Evolutionary conservation across 2,329 filamentous ascomycete genomes (phyloP), one percentile per base, ranked within the genome.

Genomic region (Arthrobotrys sphaeroides): DNA sequence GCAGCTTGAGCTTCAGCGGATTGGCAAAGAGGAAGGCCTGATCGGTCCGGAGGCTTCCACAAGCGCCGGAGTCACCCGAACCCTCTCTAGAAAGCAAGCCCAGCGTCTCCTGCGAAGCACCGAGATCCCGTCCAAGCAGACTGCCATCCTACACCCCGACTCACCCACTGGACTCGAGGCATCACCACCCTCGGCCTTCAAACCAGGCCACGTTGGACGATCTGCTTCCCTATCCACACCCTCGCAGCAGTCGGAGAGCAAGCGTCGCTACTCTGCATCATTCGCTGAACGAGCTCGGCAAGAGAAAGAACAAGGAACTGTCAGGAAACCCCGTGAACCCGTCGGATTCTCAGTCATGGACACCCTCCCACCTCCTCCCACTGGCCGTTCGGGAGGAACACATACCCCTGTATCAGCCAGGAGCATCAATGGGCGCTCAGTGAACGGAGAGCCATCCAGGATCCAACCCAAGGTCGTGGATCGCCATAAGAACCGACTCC

Each of bases 1-100:
- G 78, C 94, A 99, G 84, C 88, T 92, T 80, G 95, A 92, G 80
- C 87, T 98, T 80, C 91, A 91, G 82, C 93, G 91, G 83, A 94
- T 97, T 82, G 97, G 91, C 82, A 98, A 97, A 82, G 94, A 97
- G 83, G 94, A 97, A 83, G 96, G 96, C 82, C 88, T 72, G 7
- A 59, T 69, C 13, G 69, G 64, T 20, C 51, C 62, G 6, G 67
- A 77, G 18, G 31, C 61, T 38, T 66, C 75, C 7, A 42, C 59
- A n/a, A 61, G 40, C 53, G n/a, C 69, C n/a, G 69, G 74, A 20
- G 59, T 73, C 16, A 66, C 72, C 49, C 64, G 68, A 43, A 78
- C 78, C 20, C 76, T 80, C 7, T 79, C 77, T 31, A 78, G 73
- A 65, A 78, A 70, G 42, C 77, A 80, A 51, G 77, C 78, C 9